Evolutionary conservation across 2,329 filamentous ascomycete genomes (phyloP), one percentile per base, ranked within the genome.

Genomic region (Clathrospora elynae): DNA sequence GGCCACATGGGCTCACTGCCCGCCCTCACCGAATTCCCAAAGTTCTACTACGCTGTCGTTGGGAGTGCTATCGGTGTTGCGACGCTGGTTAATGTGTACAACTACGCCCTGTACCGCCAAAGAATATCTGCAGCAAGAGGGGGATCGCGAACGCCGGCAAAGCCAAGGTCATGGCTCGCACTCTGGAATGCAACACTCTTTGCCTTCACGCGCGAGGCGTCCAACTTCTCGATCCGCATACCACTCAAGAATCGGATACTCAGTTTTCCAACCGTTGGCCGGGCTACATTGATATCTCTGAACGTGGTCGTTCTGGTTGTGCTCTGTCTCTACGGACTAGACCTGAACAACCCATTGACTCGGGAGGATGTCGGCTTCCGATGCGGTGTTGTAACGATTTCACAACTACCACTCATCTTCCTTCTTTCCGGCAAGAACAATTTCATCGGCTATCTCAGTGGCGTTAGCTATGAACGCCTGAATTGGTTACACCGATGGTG

Each of bases 401-500:
- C 73, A 7, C 79, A 82, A 52, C 53, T 82, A 3, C 80, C 80
- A 1, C 61, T 82, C n/a, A 70, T 82, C 36, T 78, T 81, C 51
- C 66, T 82, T 8, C 72, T 82, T 23, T 73, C 78, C 1, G 77
- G 78, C 7, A 80, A 80, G 62, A 75, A 77, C 43, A 83, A 81
- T 51, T 70, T 82, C 13, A 70, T 88, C n/a, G 83, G 81, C 1
- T 73, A 77, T 38, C 68, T 88, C 16, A 75, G 79, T 3, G 85
- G 85, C 8, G 76, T 79, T 7, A 83, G 83, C 47, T 82, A 88
- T 58, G 85, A 88, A 68, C 77, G 83, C 6, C 72, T 88, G 44
- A 88, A 87, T 63, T 88, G 85, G 85, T 68, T 88, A 37, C 86
- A 89, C 58, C 78, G 86, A 47, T 89, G 86, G 85, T 80, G 84